Percentiles rank a stretch among this genome's conserved stretches.
Evolutionary conservation across 2,329 filamentous ascomycete species (phyloP).

Genomic region (Blastomyces parvus): DNA sequence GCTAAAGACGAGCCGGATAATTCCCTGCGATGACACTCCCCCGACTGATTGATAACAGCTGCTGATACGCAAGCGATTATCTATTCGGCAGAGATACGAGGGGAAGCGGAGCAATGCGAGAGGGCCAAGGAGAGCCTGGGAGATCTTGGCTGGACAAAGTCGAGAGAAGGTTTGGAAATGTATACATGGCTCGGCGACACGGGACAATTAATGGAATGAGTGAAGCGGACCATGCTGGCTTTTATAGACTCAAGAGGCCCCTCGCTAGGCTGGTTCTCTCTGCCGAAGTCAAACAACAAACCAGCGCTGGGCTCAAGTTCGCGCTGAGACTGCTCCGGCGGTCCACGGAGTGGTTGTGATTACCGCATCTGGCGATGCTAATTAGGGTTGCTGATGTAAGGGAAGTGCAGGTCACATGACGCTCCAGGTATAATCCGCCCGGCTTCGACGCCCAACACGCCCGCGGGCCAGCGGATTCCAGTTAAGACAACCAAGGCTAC

Average conservation of each 20-base stretch:
- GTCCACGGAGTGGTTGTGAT: neutral
- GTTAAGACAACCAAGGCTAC: no score
- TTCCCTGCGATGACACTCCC: neutral
- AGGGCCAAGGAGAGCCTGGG: constrained; percentile 3
- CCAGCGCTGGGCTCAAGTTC: neutral
- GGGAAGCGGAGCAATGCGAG: constrained; percentile 1
- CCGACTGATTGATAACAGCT: neutral
- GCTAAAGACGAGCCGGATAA: neutral
- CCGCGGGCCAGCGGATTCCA: no score
- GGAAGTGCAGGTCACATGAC: neutral
- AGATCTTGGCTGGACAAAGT: constrained; percentile 6
- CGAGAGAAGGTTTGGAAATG: constrained; percentile 6
- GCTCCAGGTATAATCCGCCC: neutral
- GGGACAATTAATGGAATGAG: neutral
- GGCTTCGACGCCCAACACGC: no score
- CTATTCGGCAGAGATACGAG: neutral
- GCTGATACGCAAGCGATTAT: neutral
- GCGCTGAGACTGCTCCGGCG: no score
- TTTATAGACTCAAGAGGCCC: neutral
- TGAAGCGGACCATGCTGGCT: neutral
- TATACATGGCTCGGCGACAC: constrained; percentile 1
- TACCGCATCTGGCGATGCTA: neutral
- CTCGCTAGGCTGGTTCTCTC: neutral
- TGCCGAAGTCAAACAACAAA: neutral
- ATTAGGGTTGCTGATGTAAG: constrained; percentile 5